phyloP scores from a whole-genome alignment of 495 filamentous ascomycete species.

The Evansstolkia leycettana region DNA sequence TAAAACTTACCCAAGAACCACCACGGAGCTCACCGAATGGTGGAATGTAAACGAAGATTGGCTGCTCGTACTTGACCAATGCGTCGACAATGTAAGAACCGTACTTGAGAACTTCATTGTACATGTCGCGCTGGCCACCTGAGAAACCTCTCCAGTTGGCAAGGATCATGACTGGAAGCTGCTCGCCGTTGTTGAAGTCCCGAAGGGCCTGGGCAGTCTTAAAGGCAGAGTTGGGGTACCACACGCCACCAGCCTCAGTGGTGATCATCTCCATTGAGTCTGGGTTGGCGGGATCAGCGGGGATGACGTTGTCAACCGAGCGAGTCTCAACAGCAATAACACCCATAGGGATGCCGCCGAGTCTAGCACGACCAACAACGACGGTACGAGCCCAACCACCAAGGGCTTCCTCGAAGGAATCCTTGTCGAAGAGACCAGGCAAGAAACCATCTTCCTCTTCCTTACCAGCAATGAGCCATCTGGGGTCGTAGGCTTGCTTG shows the following conservation, averaged over 20 bases:
- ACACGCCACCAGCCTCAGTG: slow-evolving; percentile 93
- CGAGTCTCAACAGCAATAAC: slow-evolving; percentile 96
- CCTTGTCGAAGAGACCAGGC: slow-evolving; percentile 86
- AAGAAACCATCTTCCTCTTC: slow-evolving; percentile 79
- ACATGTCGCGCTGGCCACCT: slow-evolving; percentile 98
- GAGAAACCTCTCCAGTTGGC: slow-evolving; percentile 99
- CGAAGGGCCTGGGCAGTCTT: slow-evolving; percentile 98
- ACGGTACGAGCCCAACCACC: slow-evolving; percentile 96
- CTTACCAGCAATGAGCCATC: slow-evolving; percentile 87
- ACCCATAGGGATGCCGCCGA: slow-evolving; percentile 97
- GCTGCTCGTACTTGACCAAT: slow-evolving; percentile 95
- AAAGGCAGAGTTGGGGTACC: slow-evolving; percentile 98
- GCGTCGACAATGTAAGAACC: slow-evolving; percentile 98
- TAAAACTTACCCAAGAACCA: slow-evolving; percentile 72
- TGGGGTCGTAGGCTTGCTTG: slow-evolving; percentile 85
- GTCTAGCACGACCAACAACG: slow-evolving; percentile 89
- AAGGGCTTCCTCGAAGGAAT: slow-evolving; percentile 92
- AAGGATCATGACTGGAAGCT: slow-evolving; percentile 95
- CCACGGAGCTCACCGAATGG: slow-evolving; percentile 94
- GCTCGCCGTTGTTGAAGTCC: slow-evolving; percentile 98
- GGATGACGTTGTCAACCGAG: slow-evolving; percentile 90
- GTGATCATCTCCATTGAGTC: slow-evolving; percentile 92
- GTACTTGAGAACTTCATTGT: slow-evolving; percentile 99
- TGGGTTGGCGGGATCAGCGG: slow-evolving; percentile 96
- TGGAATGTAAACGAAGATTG: slow-evolving; percentile 96